A percentile compares a stretch with the other conserved stretches of the same genome.
Evolutionary conservation across 345 rosid genomes (phyloP).

Genomic region (Rubroshorea leprosula): DNA sequence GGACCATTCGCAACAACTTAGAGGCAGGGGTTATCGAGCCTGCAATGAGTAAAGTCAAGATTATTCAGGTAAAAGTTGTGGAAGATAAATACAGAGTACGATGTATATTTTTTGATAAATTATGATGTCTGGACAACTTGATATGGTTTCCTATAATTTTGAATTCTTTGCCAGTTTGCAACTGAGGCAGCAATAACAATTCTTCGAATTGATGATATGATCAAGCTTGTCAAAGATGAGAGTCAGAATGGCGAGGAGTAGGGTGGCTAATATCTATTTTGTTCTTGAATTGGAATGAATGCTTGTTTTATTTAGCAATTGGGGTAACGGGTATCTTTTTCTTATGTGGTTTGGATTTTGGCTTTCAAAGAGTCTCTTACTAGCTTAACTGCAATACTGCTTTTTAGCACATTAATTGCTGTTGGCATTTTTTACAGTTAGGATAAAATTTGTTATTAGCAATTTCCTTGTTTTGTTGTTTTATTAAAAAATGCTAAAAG

Average conservation of each 20-base stretch:
- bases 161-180: slow-evolving; percentile 54
- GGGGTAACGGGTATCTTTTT: neutral
- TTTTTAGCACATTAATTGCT: too few species aligned
- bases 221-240: slow-evolving; percentile 89
- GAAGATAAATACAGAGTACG: neutral
- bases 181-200: slow-evolving; percentile 98
- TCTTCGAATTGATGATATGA: slow-evolving; percentile 97
- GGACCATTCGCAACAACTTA: slow-evolving; percentile 77
- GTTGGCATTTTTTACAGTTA: too few species aligned
- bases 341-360: neutral
- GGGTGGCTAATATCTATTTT: neutral
- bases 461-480: too few species aligned
- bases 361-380: too few species aligned
- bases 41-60: slow-evolving; percentile 99
- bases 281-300: neutral
- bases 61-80: slow-evolving; percentile 63
- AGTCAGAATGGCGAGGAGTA: slow-evolving; percentile 60
- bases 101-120: neutral
- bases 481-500: too few species aligned
- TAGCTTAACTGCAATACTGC: too few species aligned
- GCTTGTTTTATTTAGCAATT: too few species aligned
- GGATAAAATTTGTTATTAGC: too few species aligned
- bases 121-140: too few species aligned
- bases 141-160: neutral
- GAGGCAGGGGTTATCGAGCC: slow-evolving; percentile 99